Evolutionary conservation across 345 rosid genomes (phyloP), one percentile per base, ranked within the genome.

Genomic region (Pugionium dolabratum): DNA sequence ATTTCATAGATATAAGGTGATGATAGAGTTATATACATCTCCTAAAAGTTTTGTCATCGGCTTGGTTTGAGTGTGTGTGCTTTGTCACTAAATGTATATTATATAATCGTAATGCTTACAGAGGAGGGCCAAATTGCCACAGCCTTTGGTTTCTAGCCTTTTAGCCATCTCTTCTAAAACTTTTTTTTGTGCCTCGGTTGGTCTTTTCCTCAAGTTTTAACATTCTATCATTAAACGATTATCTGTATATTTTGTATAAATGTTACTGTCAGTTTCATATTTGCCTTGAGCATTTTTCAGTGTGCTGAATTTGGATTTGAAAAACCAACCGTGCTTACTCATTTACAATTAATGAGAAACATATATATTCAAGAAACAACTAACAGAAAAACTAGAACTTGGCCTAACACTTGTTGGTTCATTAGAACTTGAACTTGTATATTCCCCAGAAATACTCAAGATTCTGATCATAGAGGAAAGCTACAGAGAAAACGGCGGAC

Each of bases 31-130:
- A 59, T 44, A 44, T 56, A 64, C 59, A 26, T 50, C 11, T 53
- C 3, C 4, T 36, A 18, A 64, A 65, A 44, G 68, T 66, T 53
- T 67, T 66, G 72, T 66, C 10, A 66, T 60, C 67, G 68, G 72
- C 51, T 73, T 73, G 72, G 72, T 73, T 73, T 73, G 67, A 35
- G 67, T 73, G 45, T 66, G 72, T 64, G 59, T 64, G 59, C 9
- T 49, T 48, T 55, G 59, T 44, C 66, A 66, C 62, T 59, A 53
- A 64, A 60, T 71, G 67, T 73, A 54, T 70, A 62, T 66, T 64
- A 48, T 45, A 62, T 36, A 61, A 56, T 45, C 63, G 68, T 40
- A 33, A 56, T 47, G 39, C 40, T 59, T 30, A 4, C 27, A 25
- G 11, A 40, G 1, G n/a, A 33, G 43, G 6, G 42, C 44, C 51